Base-by-base conservation (phyloP, 805 yeast genomes). In the Hanseniaspora guilliermondii region DNA sequence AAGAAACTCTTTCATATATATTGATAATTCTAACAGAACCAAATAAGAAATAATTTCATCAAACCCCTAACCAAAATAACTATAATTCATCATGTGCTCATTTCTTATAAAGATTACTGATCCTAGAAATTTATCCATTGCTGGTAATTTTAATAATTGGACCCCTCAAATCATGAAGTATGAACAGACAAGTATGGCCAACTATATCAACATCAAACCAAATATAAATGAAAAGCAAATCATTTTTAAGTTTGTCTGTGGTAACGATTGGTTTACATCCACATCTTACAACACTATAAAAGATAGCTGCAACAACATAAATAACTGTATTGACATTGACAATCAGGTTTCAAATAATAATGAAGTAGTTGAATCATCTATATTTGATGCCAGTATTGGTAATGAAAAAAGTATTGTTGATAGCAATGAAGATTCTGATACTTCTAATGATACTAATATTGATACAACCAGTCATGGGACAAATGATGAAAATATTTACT, bases 61-160 rank as follows among this genome's bases (percentile, higher is more conserved):
- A 30, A 30, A 30, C 14, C 9, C 33, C 33, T 30, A 30, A 14
- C 33, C 2, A 11, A 11, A 7, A 4, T 2, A 11, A 30, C 32
- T 30, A 11, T 11, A 11, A 30, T 30, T 30, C 9, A 4, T 11
- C 27, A 39, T 39, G 42, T 39, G 30, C 25, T 19, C 37, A 1
- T 17, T 40, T 16, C 19, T 2, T 30, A 47, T 47, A 21, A 47
- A 47, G 17, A 22, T 37, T 19, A 21, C 16, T 21, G 25, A 40
- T 19, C 19, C 32, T 5, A 41, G 37, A 17, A 49, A 41, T 12
- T 3, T 54, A 3, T 42, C 46, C 4, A 47, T 54, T n/a, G 56
- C 56, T 27, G 56, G 56, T 14, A 48, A 42, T 7, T 54, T 54
- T 24, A 54, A 49, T 24, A n/a, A 36, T 4, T 54, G 56, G 56